A percentile compares a stretch with the other conserved stretches of the same genome.
Conservation (phyloP, 2,329 filamentous ascomycete genomes). For the Immersiporthe knoxdaviesiana region DNA sequence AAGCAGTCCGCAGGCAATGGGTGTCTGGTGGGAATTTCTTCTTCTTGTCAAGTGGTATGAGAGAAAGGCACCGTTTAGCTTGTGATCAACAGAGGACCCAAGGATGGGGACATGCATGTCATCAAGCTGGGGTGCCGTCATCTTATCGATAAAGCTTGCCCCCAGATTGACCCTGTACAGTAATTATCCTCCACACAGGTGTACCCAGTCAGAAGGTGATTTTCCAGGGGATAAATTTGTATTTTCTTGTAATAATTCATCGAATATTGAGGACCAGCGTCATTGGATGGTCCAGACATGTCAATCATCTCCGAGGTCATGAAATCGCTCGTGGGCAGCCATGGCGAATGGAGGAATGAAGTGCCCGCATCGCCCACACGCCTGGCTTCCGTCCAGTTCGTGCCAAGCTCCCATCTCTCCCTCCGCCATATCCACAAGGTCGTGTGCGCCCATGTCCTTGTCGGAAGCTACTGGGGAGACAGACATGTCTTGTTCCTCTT, state of each 20-base stretch:
- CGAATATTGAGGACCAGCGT: too few relatives aligned
- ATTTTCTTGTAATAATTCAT: too few relatives aligned
- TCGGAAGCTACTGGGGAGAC: neutral
- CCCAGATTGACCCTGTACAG: neutral
- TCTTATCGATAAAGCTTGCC: constrained; percentile 14
- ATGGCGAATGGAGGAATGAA: constrained; percentile 24
- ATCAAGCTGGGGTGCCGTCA: neutral
- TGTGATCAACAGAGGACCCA: neutral
- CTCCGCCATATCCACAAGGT: constrained; percentile 9
- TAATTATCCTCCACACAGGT: neutral
- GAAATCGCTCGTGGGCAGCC: constrained; percentile 24
- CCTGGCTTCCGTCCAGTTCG: constrained; percentile 22
- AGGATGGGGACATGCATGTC: constrained; percentile 2
- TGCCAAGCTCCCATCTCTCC: constrained; percentile 23
- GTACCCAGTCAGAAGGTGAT: too few relatives aligned
- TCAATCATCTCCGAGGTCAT: constrained; percentile 21
- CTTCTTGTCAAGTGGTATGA: neutral
- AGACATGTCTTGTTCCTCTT: neutral
- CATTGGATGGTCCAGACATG: too few relatives aligned
- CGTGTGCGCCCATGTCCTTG: neutral
- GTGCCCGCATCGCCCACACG: constrained; percentile 23
- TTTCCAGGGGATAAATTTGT: too few relatives aligned
- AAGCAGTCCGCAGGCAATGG: too few relatives aligned
- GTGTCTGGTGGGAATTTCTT: too few relatives aligned
- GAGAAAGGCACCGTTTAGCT: neutral